Evolutionary conservation across 2,329 filamentous ascomycete species (phyloP).

Genomic region (Eurotiales sp.): DNA sequence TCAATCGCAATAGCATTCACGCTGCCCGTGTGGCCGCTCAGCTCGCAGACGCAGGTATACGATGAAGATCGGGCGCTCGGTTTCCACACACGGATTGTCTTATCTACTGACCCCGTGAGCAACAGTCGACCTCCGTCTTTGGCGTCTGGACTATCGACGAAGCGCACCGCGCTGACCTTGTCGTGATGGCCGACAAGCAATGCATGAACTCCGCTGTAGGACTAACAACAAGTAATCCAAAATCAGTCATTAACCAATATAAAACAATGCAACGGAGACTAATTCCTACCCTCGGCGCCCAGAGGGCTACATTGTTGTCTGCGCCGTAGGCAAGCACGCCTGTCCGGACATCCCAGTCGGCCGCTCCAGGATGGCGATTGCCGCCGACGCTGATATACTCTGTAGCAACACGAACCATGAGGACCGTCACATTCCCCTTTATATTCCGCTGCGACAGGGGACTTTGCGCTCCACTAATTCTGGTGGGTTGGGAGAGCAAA

Average conservation of each 20-base stretch:
- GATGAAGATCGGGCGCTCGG: slow-evolving; percentile 29
- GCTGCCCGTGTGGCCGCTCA: slow-evolving; percentile 66
- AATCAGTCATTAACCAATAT: not conserved
- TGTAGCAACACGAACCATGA: slow-evolving; percentile 37
- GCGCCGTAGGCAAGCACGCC: slow-evolving; percentile 83
- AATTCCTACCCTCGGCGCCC: slow-evolving; percentile 69
- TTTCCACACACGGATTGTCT: slow-evolving; percentile 64
- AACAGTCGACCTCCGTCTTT: slow-evolving; percentile 54
- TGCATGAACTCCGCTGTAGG: slow-evolving; percentile 56
- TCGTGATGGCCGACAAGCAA: slow-evolving; percentile 74
- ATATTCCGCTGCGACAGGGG: slow-evolving; percentile 2
- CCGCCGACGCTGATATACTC: slow-evolving; percentile 72
- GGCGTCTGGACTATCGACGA: slow-evolving; percentile 57
- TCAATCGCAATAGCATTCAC: slow-evolving; percentile 62
- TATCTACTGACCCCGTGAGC: slow-evolving; percentile 78
- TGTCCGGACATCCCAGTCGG: slow-evolving; percentile 73
- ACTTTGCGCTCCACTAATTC: slow-evolving; percentile 8
- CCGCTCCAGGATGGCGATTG: slow-evolving; percentile 83
- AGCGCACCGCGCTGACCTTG: slow-evolving; percentile 77
- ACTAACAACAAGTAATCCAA: slow-evolving; percentile 35
- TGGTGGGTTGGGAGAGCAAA: too few relatives aligned
- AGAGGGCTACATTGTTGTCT: slow-evolving; percentile 82
- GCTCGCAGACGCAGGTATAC: slow-evolving; percentile 43
- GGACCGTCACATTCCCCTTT: slow-evolving; percentile 12
- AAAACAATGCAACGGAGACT: not conserved